Evolutionary conservation across 2,329 filamentous ascomycete species (phyloP).

Genomic region (Trichoderma sp.): DNA sequence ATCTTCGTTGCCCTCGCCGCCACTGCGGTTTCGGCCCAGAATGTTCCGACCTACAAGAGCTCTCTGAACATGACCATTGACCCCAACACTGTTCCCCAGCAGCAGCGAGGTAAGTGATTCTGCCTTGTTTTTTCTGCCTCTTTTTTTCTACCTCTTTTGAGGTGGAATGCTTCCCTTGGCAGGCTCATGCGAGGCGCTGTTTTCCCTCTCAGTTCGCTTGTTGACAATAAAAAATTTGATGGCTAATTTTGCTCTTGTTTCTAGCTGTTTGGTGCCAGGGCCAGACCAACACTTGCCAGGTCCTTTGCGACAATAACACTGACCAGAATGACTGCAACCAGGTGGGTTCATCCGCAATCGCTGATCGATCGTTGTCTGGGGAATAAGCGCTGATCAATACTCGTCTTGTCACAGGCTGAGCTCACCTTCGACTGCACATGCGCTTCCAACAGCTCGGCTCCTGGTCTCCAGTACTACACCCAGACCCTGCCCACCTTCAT

Average conservation of each 20-base stretch:
- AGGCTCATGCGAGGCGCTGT: neutral
- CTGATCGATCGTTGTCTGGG: slow-evolving; percentile 16
- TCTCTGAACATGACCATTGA: slow-evolving; percentile 49
- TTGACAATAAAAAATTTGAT: neutral
- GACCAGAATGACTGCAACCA: slow-evolving; percentile 50
- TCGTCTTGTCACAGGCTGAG: slow-evolving; percentile 40
- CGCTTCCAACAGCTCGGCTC: slow-evolving; percentile 50
- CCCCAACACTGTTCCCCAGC: slow-evolving; percentile 41
- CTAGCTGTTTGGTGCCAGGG: slow-evolving; percentile 57
- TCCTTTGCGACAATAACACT: slow-evolving; percentile 49
- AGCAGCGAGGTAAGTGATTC: slow-evolving; percentile 46
- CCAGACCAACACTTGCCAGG: slow-evolving; percentile 54
- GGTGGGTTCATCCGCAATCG: slow-evolving; percentile 44
- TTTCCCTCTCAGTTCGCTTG: neutral
- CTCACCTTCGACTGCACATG: slow-evolving; percentile 56
- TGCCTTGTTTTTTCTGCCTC: too few species aligned
- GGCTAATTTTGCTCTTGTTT: slow-evolving; percentile 20
- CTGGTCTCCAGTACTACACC: slow-evolving; percentile 57
- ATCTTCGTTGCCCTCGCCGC: slow-evolving; percentile 51
- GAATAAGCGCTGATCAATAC: slow-evolving; percentile 27
- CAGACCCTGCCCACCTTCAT: slow-evolving; percentile 59
- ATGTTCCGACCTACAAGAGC: slow-evolving; percentile 49
- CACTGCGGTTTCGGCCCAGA: slow-evolving; percentile 48
- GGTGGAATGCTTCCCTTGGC: neutral
- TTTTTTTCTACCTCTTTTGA: neutral